Conservation (phyloP, 352 stramenopile species). For the Phytophthora crassamura region DNA sequence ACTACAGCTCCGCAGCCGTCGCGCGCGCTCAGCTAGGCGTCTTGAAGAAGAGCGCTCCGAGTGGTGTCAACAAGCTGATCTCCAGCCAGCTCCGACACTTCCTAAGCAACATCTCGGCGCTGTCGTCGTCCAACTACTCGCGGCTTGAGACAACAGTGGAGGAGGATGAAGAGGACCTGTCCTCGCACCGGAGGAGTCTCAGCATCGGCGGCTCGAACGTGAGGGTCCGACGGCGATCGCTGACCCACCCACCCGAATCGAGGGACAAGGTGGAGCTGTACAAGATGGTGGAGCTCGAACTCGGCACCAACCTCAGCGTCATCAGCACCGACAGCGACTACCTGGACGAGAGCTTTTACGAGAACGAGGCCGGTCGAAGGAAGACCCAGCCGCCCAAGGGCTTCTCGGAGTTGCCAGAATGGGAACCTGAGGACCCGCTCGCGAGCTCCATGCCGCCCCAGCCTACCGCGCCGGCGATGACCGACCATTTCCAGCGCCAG, state of each 20-base stretch:
- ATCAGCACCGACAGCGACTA: conserved; percentile 30
- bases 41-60: conserved; percentile 10
- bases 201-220: conserved; percentile 1
- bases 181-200: conserved; percentile 14
- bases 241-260: conserved; percentile 23
- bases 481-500: conserved; percentile 14
- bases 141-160: conserved; percentile 20
- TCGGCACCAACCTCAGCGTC: conserved; percentile 20
- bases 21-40: conserved; percentile 43
- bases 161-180: conserved; percentile 23
- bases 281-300: conserved; percentile 20
- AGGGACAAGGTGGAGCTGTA: conserved; percentile 12
- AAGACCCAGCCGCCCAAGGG: conserved; percentile 26
- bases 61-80: conserved; percentile 37
- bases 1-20: conserved; percentile 46
- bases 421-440: conserved; percentile 18
- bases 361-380: conserved; percentile 27
- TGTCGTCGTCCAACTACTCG: conserved; percentile 24
- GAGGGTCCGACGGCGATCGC: conserved; percentile 19
- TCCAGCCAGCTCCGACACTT: conserved; percentile 18
- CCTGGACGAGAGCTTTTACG: conserved; percentile 25
- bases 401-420: conserved; percentile 22
- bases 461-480: conserved; percentile 12
- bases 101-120: conserved; percentile 21
- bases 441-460: conserved; percentile 28